These are phyloP conservation scores for Mitragyna speciosa DNA, from an alignment of 257 asterid genomes.

Conservation along the genomic window DNA sequence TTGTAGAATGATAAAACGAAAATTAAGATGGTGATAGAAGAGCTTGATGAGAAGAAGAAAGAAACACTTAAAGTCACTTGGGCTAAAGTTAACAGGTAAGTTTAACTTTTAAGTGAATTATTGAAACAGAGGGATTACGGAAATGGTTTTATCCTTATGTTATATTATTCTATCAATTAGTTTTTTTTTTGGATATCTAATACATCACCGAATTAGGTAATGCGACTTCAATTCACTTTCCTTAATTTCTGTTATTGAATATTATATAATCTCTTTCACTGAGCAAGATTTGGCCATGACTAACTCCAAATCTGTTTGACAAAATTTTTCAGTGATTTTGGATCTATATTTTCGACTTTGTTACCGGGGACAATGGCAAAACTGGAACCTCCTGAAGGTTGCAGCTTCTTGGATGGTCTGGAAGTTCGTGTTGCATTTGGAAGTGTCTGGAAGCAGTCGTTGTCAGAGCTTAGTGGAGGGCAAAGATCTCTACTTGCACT, in stretches of 20 bases:
- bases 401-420: slow-evolving; percentile 90
- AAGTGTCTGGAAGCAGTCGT: slow-evolving; percentile 92
- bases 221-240: not conserved
- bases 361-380: slow-evolving; percentile 97
- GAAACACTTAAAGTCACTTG: slow-evolving; percentile 93
- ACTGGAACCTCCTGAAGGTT: slow-evolving; percentile 91
- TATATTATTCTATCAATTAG: not conserved
- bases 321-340: slow-evolving; percentile 73
- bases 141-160: not conserved
- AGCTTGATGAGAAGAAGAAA: slow-evolving; percentile 98
- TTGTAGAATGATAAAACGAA: slow-evolving; percentile 90
- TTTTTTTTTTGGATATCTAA: slow-evolving; percentile 1
- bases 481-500: slow-evolving; percentile 97
- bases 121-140: not conserved
- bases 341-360: slow-evolving; percentile 93
- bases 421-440: slow-evolving; percentile 98
- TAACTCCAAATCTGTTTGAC: not conserved
- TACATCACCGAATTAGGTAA: not conserved
- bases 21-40: slow-evolving; percentile 91
- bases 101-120: slow-evolving; percentile 7
- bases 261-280: not conserved
- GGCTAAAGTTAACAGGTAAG: slow-evolving; percentile 91
- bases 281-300: not conserved
- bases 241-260: not conserved
- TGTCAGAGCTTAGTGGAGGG: slow-evolving; percentile 98